Evolutionary conservation across 2,329 filamentous ascomycete species (phyloP).

Genomic region (Cladosporium velox): DNA sequence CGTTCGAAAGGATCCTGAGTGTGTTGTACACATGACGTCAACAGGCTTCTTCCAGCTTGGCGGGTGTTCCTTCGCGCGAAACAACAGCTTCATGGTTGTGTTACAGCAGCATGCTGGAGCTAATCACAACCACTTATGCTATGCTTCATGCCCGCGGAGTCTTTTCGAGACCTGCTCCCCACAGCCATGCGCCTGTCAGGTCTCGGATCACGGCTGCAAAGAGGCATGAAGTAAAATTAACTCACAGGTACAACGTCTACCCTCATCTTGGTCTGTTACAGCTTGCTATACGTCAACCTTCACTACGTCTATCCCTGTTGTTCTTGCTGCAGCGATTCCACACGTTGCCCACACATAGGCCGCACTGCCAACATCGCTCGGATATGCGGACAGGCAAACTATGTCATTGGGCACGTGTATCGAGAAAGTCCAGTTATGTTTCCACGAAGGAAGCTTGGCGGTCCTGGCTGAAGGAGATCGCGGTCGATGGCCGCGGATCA

Average conservation of each 20-base stretch:
- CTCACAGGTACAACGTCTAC: background rate
- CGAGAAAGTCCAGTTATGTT: background rate
- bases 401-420: constrained; percentile 1
- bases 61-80: background rate
- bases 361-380: background rate
- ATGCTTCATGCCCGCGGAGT: background rate
- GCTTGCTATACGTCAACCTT: background rate
- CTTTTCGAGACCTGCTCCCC: background rate
- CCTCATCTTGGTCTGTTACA: background rate
- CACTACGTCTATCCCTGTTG: background rate
- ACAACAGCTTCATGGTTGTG: background rate
- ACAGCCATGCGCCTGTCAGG: background rate
- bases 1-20: background rate
- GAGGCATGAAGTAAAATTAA: background rate
- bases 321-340: background rate
- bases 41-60: background rate
- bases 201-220: background rate
- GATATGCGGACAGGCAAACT: constrained; percentile 24
- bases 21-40: background rate
- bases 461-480: background rate
- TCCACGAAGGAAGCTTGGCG: constrained; percentile 11
- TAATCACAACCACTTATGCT: background rate
- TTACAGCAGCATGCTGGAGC: background rate
- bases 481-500: constrained; percentile 1
- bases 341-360: background rate